Conservation (phyloP, 441 rosid species). For the Francoa sonchifolia region DNA sequence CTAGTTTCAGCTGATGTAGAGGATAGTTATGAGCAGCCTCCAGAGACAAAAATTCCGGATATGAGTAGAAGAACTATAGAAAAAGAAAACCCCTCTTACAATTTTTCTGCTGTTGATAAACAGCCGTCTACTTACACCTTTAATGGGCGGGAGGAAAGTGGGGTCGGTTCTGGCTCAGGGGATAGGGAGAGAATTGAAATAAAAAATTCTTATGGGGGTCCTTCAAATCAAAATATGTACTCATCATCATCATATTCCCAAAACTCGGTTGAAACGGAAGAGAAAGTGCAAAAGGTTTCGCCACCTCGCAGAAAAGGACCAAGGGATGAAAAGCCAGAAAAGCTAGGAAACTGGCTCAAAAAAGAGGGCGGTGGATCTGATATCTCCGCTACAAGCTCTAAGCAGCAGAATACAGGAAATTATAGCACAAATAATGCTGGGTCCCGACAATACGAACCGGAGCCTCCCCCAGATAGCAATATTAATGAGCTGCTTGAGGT, state of each 20-base stretch:
- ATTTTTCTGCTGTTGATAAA: constrained; percentile 35
- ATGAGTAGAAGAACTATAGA: constrained; percentile 41
- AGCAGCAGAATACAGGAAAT: constrained; percentile 29
- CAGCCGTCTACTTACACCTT: constrained; percentile 29
- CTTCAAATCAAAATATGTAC: constrained; percentile 35
- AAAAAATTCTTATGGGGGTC: constrained; percentile 33
- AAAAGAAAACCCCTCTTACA: constrained; percentile 37
- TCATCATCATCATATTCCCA: constrained; percentile 36
- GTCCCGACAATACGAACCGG: constrained; percentile 34
- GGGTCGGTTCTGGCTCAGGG: constrained; percentile 28
- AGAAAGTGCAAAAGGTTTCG: constrained; percentile 67
- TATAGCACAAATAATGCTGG: constrained; percentile 27
- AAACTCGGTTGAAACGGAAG: constrained; percentile 45
- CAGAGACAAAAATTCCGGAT: constrained; percentile 43
- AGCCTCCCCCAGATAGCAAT: constrained; percentile 51
- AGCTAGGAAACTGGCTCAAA: constrained; percentile 39
- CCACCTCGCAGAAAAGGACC: constrained; percentile 71
- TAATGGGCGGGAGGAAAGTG: constrained; percentile 48
- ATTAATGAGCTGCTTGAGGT: constrained; percentile 85
- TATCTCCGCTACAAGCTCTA: constrained; percentile 25
- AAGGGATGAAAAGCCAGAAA: constrained; percentile 64
- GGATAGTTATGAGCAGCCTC: constrained; percentile 41
- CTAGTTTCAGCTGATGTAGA: constrained; percentile 35
- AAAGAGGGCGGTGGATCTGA: constrained; percentile 49
- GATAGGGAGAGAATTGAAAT: constrained; percentile 51